Conservation (phyloP, 345 rosid genomes). For the Durio zibethinus region DNA sequence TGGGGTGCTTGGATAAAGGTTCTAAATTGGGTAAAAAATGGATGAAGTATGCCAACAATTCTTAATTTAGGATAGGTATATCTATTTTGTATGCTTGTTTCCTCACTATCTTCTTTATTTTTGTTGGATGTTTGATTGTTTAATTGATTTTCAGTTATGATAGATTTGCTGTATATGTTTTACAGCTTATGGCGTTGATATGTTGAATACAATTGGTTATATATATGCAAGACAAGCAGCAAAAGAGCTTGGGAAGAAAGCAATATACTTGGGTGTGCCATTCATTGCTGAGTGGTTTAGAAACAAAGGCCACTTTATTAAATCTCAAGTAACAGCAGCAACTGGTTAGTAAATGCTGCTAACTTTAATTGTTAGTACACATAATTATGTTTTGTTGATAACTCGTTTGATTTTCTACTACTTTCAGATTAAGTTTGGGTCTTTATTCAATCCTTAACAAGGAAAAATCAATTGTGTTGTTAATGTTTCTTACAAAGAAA, state of each 20-base stretch:
- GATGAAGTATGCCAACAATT: neutral
- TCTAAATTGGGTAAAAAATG: neutral
- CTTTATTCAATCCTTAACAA: constrained; percentile 2
- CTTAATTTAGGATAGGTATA: neutral
- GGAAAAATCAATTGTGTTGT: neutral
- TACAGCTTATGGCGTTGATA: constrained; percentile 92
- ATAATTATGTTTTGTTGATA: neutral
- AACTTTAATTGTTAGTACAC: constrained; percentile 12
- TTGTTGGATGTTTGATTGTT: neutral
- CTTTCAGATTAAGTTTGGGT: neutral
- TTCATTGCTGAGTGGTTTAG: constrained; percentile 98
- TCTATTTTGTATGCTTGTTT: constrained; percentile 11
- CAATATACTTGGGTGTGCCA: constrained; percentile 77
- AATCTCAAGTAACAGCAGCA: constrained; percentile 98
- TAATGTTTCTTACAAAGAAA: neutral
- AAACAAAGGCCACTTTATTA: constrained; percentile 87
- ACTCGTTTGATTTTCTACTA: constrained; percentile 2
- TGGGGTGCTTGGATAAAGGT: neutral
- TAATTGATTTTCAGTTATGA: constrained; percentile 5
- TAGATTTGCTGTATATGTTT: constrained; percentile 15
- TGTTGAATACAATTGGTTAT: constrained; percentile 87
- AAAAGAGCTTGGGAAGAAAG: constrained; percentile 94
- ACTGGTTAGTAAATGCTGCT: constrained; percentile 58
- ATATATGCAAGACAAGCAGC: constrained; percentile 93
- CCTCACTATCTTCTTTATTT: neutral